Evolutionary conservation across 2,329 filamentous ascomycete species (phyloP).

Genomic region (Xylariaceae sp.): DNA sequence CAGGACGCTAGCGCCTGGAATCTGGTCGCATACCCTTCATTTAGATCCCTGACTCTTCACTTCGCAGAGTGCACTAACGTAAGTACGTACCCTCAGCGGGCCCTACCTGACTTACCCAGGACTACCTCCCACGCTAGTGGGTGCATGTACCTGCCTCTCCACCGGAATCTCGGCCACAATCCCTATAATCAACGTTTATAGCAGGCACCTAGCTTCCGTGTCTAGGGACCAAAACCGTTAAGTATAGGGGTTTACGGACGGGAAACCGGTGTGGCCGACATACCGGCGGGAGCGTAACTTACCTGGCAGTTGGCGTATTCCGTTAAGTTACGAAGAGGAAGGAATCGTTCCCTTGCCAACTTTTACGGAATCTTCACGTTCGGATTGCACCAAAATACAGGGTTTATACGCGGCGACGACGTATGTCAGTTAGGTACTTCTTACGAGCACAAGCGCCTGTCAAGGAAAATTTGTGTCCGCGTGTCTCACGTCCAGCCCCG

Average conservation of each 20-base stretch:
- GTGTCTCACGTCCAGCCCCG: constrained; percentile 12
- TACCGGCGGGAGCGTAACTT: background rate
- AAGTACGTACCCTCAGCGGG: too few relatives aligned
- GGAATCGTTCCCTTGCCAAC: too few relatives aligned
- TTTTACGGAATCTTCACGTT: too few relatives aligned
- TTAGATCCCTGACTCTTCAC: constrained; percentile 1
- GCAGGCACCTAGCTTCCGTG: background rate
- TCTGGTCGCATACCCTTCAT: background rate
- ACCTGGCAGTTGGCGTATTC: too few relatives aligned
- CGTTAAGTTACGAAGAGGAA: too few relatives aligned
- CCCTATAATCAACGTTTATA: background rate
- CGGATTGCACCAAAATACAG: too few relatives aligned
- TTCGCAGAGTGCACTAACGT: too few relatives aligned
- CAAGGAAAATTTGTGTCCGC: constrained; percentile 10
- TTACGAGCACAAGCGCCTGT: background rate
- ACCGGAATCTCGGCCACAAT: background rate
- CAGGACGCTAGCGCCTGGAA: background rate
- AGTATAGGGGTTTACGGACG: background rate
- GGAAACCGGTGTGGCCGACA: background rate
- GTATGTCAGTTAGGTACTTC: background rate
- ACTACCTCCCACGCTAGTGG: background rate
- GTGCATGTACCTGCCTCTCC: background rate
- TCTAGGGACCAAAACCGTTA: background rate
- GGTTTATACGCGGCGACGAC: background rate
- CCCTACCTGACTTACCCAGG: too few relatives aligned